Base-by-base conservation (phyloP, 2,329 filamentous ascomycete species). In the Furcasterigmium furcatum region DNA sequence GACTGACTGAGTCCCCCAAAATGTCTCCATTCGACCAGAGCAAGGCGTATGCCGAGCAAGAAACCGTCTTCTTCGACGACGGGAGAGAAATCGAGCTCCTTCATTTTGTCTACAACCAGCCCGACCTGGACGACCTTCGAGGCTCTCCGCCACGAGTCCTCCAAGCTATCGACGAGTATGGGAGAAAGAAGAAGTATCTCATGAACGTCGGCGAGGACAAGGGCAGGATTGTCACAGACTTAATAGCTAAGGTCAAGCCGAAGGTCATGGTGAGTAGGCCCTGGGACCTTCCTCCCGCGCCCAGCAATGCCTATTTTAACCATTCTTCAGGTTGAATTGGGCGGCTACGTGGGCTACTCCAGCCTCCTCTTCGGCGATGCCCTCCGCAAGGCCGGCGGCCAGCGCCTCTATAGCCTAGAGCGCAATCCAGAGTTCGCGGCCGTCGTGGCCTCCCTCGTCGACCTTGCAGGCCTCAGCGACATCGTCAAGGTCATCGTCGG, bases 181-280 rank as follows among this genome's bases (percentile, higher is more conserved):
- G 58, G 16, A 56, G 78, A 36, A 82, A 77, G 3, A 74, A 79
- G 50, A 87, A 84, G 60, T 87, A 85, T 51, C 76, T 92, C 43
- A 92, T 92, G 84, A 92, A 91, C 52, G 80, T 94, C 2, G 88
- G 88, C 34, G 76, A 83, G 53, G 74, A 82, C 57, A 94, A 94
- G 66, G 87, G 86, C 39, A 76, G 73, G 50, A 84, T 90, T 44
- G 80, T 92, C 2, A 76, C 76, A 9, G 74, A 86, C 24, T 63
- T 91, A 32, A 91, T 94, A 48, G 70, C 71, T 18, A 71, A 86
- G 51, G 68, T 76, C 40, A 87, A 85, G 60, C 87, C 87, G 1
- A 63, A 79, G 44, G 73, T 73, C 3, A 88, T 91, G 81, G 79
- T 79, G 45, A 59, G 45, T 27, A 7, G 12, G n/a, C 41, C 18